phyloP scores from a whole-genome alignment of 2,329 filamentous ascomycete genomes.

The Exophiala mesophila region DNA sequence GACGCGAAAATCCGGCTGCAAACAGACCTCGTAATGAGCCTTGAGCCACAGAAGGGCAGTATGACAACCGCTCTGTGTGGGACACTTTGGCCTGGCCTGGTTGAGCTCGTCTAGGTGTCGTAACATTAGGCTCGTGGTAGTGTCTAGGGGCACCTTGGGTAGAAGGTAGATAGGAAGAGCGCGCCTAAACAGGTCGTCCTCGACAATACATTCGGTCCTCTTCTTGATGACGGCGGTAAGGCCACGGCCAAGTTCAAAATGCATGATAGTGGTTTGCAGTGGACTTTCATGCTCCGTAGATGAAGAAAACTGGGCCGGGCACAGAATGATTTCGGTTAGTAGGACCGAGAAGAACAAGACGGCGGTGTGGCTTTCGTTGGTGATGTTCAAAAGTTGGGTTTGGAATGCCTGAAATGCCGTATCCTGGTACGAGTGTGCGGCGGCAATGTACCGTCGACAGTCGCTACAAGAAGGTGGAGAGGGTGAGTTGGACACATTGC shows the following conservation, averaged over 20 bases:
- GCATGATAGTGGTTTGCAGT: constrained; percentile 12
- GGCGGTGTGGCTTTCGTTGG: constrained; percentile 6
- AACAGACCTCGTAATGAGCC: constrained; percentile 15
- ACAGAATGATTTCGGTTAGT: constrained; percentile 17
- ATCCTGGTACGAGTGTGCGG: constrained; percentile 16
- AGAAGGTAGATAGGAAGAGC: background rate
- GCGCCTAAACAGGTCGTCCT: constrained; percentile 6
- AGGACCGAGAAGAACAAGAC: constrained; percentile 18
- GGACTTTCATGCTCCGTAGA: constrained; percentile 1
- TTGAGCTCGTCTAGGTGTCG: background rate
- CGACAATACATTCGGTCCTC: constrained; percentile 9
- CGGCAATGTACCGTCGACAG: constrained; percentile 10
- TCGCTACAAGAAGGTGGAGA: background rate
- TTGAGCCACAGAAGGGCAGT: constrained; percentile 9
- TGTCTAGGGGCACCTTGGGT: background rate
- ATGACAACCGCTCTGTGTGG: background rate
- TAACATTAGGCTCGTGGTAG: background rate
- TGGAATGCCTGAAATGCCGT: constrained; percentile 14
- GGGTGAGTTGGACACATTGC: background rate
- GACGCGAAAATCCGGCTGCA: constrained; percentile 9
- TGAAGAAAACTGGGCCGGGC: constrained; percentile 12
- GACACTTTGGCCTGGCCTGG: background rate
- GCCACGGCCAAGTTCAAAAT: constrained; percentile 17
- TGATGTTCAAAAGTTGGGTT: constrained; percentile 8
- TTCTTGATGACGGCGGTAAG: constrained; percentile 11